phyloP scores from a whole-genome alignment of 2,329 filamentous ascomycete genomes.

The Aspergillus udagawae region DNA sequence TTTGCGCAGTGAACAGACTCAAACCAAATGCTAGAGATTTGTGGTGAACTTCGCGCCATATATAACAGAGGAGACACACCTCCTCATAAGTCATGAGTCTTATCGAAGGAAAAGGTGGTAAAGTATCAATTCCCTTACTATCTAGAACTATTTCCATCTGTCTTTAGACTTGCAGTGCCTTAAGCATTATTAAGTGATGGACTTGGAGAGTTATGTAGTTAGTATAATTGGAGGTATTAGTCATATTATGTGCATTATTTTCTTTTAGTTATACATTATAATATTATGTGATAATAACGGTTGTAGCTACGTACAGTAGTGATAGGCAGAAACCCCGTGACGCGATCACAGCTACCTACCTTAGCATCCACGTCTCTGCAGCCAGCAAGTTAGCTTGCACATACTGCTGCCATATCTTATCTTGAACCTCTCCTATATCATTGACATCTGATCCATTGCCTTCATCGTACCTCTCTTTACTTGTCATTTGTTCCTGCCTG shows the following conservation, averaged over 20 bases:
- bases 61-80: no score
- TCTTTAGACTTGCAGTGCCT: no score
- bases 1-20: no score
- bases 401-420: not conserved
- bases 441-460: not conserved
- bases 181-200: no score
- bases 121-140: no score
- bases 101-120: no score
- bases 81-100: no score
- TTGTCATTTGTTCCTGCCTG: not conserved
- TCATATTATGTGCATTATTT: not conserved
- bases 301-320: not conserved
- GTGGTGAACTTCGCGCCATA: no score
- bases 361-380: not conserved
- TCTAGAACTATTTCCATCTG: no score
- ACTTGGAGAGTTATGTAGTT: not conserved
- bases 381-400: not conserved
- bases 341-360: slow-evolving; percentile 3
- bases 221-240: not conserved
- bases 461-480: not conserved
- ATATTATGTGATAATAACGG: slow-evolving; percentile 12
- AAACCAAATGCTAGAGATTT: no score
- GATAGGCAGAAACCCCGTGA: slow-evolving; percentile 29
- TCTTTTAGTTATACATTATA: not conserved
- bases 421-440: not conserved